Percentiles rank a stretch among this genome's conserved stretches.
phyloP scores from a whole-genome alignment of 768 basidiomycete species.

The Lentinus tigrinus region DNA sequence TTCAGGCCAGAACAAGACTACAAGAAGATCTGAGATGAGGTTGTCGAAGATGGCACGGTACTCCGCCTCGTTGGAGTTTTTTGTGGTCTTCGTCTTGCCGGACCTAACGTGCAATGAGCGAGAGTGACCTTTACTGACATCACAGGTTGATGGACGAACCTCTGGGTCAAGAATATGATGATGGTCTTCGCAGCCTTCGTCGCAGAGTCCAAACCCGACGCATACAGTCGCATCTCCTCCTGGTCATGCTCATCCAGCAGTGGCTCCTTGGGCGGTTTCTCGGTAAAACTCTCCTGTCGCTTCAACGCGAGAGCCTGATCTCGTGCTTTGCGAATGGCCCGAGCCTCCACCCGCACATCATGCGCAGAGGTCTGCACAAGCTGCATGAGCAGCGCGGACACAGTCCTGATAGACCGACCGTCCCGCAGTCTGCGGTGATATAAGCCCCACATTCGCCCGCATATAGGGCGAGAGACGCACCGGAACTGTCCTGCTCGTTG shows the following conservation, averaged over 20 bases:
- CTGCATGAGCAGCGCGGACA: constrained; percentile 89
- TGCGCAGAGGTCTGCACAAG: constrained; percentile 95
- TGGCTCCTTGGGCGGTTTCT: constrained; percentile 43
- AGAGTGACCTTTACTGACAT: no score
- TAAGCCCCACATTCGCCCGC: neutral
- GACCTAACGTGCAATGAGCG: constrained; percentile 50
- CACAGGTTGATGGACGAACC: constrained; percentile 7
- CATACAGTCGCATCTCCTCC: constrained; percentile 75
- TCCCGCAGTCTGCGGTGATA: constrained; percentile 68
- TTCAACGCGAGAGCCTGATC: constrained; percentile 60
- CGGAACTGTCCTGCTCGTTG: constrained; percentile 88
- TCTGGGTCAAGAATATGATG: constrained; percentile 34
- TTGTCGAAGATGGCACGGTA: constrained; percentile 93
- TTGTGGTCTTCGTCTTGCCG: constrained; percentile 83
- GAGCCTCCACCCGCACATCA: constrained; percentile 74
- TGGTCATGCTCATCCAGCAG: constrained; percentile 68
- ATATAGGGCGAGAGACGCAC: constrained; percentile 41
- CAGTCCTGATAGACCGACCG: constrained; percentile 88
- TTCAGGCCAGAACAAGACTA: constrained; percentile 91
- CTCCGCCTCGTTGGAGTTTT: constrained; percentile 91
- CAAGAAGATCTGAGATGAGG: constrained; percentile 82
- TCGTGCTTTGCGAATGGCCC: constrained; percentile 58
- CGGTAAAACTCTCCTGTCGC: constrained; percentile 60
- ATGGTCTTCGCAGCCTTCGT: constrained; percentile 85
- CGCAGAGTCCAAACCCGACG: constrained; percentile 74